A percentile compares a stretch with the other conserved stretches of the same genome.
Evolutionary conservation across 2,329 filamentous ascomycete genomes (phyloP).

Genomic region (Cercospora sp.): DNA sequence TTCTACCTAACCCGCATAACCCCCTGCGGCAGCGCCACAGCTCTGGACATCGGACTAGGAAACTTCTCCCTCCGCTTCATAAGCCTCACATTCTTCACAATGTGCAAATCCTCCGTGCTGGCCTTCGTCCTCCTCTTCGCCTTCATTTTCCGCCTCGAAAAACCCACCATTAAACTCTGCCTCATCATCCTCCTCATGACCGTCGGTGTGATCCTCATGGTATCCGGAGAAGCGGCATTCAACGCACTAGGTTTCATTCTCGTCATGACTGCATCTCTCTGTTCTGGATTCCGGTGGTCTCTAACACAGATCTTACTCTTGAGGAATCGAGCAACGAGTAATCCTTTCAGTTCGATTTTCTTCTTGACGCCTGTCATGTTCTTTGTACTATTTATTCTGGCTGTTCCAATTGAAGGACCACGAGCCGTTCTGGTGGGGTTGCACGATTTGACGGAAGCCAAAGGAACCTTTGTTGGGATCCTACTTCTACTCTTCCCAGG

Average conservation of each 20-base stretch:
- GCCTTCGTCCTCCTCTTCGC: constrained; percentile 95
- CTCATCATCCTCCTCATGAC: constrained; percentile 91
- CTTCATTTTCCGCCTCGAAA: constrained; percentile 88
- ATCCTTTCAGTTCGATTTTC: constrained; percentile 96
- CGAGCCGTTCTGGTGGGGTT: constrained; percentile 66
- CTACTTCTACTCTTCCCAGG: constrained; percentile 86
- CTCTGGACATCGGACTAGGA: constrained; percentile 90
- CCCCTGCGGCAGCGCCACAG: constrained; percentile 88
- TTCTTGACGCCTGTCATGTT: constrained; percentile 99
- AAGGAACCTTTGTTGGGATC: constrained; percentile 66
- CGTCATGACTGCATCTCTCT: constrained; percentile 90
- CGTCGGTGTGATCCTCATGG: constrained; percentile 93
- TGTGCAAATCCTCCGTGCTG: constrained; percentile 97
- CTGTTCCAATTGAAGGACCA: constrained; percentile 82
- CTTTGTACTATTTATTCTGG: constrained; percentile 72
- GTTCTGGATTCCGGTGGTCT: constrained; percentile 96
- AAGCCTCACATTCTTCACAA: constrained; percentile 95
- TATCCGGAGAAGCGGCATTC: constrained; percentile 90
- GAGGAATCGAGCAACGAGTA: constrained; percentile 89
- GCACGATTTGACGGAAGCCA: constrained; percentile 61
- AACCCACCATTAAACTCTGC: constrained; percentile 80
- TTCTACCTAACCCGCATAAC: constrained; percentile 92
- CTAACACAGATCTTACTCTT: constrained; percentile 95
- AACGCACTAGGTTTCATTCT: constrained; percentile 82
- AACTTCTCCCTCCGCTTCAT: constrained; percentile 97